Conservation (phyloP, 176 grass and related monocot species). For the Themeda triandra region DNA sequence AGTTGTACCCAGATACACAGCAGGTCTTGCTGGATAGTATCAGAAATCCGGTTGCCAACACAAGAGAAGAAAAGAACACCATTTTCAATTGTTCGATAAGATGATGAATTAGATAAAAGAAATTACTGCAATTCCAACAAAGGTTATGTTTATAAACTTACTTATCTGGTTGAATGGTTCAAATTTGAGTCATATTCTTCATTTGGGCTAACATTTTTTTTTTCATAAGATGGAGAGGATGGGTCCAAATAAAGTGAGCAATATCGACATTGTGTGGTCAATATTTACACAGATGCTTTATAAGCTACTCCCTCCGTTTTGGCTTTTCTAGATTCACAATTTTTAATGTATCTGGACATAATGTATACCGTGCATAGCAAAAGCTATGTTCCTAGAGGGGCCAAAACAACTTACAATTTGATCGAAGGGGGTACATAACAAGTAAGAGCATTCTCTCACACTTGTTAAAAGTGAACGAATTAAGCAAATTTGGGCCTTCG, state of each 20-base stretch:
- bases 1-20: not conserved
- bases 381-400: not conserved
- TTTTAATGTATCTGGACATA: not conserved
- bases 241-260: not conserved
- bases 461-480: not conserved
- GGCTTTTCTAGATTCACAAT: not conserved
- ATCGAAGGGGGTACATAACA: not conserved
- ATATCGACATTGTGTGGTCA: not conserved
- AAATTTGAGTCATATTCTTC: not conserved
- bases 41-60: not conserved
- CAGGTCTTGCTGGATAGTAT: not conserved
- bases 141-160: not conserved
- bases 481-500: not conserved
- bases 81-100: constrained; percentile 15
- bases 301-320: not conserved
- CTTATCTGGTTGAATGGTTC: not conserved
- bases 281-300: not conserved
- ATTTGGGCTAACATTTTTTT: not conserved
- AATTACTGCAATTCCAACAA: not conserved
- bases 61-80: not conserved
- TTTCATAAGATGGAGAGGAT: not conserved
- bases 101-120: not conserved
- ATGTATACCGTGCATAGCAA: not conserved
- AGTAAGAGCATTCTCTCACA: not conserved
- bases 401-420: not conserved